Percentiles rank a stretch among this genome's conserved stretches.
Evolutionary conservation across 768 basidiomycete species (phyloP).

Genomic region (Trametopsis cervina): DNA sequence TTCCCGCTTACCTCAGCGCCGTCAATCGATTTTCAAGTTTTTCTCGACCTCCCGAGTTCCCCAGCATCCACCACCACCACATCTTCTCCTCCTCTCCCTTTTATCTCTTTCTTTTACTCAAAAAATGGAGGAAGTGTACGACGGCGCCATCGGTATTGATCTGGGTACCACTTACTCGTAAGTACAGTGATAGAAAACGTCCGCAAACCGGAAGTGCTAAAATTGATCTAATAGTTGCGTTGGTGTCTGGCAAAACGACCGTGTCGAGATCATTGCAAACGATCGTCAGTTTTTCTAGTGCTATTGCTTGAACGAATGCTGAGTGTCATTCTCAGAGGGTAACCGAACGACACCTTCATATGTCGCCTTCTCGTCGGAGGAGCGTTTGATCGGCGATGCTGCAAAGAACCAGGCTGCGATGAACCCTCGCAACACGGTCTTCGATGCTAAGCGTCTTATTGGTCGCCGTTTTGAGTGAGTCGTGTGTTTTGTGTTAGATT

Average conservation of each 20-base stretch:
- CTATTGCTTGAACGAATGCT: constrained; percentile 5
- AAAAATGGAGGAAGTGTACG: constrained; percentile 89
- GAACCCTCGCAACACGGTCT: constrained; percentile 99
- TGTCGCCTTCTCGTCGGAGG: constrained; percentile 94
- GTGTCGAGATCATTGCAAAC: constrained; percentile 98
- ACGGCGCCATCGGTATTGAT: constrained; percentile 96
- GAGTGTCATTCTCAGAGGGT: constrained; percentile 55
- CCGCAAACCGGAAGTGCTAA: constrained; percentile 16
- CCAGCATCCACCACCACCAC: constrained; percentile 17
- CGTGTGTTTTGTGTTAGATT: background rate
- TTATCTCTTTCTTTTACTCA: constrained; percentile 29
- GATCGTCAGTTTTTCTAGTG: constrained; percentile 57
- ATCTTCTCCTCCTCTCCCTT: constrained; percentile 19
- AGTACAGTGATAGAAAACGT: constrained; percentile 20
- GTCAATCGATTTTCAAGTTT: constrained; percentile 34
- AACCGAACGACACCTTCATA: constrained; percentile 99
- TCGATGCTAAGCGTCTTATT: constrained; percentile 98
- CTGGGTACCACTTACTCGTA: constrained; percentile 97
- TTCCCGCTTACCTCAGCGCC: constrained; percentile 48
- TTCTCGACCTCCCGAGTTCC: constrained; percentile 25
- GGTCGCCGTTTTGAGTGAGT: constrained; percentile 92
- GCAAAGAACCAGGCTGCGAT: constrained; percentile 99
- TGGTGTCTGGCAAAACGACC: constrained; percentile 99
- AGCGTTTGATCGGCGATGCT: constrained; percentile 97
- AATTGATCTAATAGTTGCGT: constrained; percentile 61